Conservation (phyloP, 257 asterid genomes). For the Echium plantagineum region DNA sequence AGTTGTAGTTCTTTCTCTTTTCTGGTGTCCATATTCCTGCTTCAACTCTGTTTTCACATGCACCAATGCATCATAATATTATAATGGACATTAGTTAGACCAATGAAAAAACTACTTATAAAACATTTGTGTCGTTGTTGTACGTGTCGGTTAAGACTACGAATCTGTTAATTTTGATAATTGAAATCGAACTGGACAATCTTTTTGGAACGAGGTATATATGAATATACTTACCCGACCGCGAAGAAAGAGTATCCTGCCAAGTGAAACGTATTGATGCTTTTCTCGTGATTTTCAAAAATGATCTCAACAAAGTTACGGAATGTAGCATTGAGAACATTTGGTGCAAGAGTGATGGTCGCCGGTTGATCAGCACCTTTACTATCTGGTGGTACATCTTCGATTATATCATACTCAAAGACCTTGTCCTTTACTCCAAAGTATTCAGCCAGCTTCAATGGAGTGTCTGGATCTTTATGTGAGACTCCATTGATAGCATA, state of each 20-base stretch:
- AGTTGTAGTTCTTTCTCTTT: slow-evolving; percentile 48
- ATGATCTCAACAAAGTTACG: slow-evolving; percentile 9
- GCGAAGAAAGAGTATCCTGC: slow-evolving; percentile 15
- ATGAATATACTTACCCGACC: slow-evolving; percentile 30
- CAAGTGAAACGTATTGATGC: slow-evolving; percentile 6
- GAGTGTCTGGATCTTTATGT: slow-evolving; percentile 38
- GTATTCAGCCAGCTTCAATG: slow-evolving; percentile 52
- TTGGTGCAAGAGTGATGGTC: slow-evolving; percentile 17
- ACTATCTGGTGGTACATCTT: slow-evolving; percentile 22
- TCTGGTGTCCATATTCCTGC: slow-evolving; percentile 54
- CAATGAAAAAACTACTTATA: not conserved
- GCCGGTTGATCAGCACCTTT: not conserved
- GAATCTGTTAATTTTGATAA: too few relatives aligned
- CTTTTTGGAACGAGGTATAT: too few relatives aligned
- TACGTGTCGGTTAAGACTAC: too few relatives aligned
- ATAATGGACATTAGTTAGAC: not conserved
- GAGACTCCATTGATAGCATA: slow-evolving; percentile 52
- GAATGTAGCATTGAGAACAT: slow-evolving; percentile 8
- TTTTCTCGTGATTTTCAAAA: slow-evolving; percentile 4
- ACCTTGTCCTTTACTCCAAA: slow-evolving; percentile 28
- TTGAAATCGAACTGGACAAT: too few relatives aligned
- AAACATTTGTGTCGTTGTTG: too few relatives aligned
- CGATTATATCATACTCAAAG: slow-evolving; percentile 33
- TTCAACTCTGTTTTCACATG: slow-evolving; percentile 32
- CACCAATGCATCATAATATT: not conserved